These are phyloP conservation scores for Lizonia empirigonia DNA, from an alignment of 2,329 filamentous ascomycete species.

Conservation along the genomic window DNA sequence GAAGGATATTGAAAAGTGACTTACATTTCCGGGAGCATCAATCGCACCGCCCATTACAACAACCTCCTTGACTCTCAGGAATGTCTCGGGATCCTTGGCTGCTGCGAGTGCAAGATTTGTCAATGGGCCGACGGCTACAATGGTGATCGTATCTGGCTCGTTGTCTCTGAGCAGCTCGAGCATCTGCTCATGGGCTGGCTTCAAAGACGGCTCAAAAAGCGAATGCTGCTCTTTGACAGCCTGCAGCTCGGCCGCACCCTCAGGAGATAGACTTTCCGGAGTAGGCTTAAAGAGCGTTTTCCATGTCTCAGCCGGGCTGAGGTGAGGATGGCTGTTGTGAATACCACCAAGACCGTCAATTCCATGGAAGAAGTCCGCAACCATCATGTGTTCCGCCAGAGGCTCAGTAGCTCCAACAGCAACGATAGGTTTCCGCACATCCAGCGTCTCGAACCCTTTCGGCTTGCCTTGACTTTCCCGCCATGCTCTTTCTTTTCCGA, in stretches of 20 bases:
- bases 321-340: conserved; percentile 55
- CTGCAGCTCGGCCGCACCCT: conserved; percentile 44
- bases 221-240: conserved; percentile 49
- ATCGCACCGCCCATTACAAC: conserved; percentile 95
- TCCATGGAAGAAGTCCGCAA: conserved; percentile 72
- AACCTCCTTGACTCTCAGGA: conserved; percentile 86
- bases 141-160: conserved; percentile 82
- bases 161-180: conserved; percentile 83
- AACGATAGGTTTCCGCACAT: conserved; percentile 76
- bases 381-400: conserved; percentile 78
- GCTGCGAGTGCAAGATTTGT: conserved; percentile 94
- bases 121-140: conserved; percentile 86
- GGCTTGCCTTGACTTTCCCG: conserved; percentile 69
- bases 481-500: conserved; percentile 89
- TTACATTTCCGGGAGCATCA: conserved; percentile 74
- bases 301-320: conserved; percentile 56
- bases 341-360: conserved; percentile 57
- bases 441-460: conserved; percentile 75
- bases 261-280: conserved; percentile 37
- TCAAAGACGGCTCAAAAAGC: conserved; percentile 75
- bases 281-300: conserved; percentile 51
- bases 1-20: conserved; percentile 7
- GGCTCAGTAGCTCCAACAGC: conserved; percentile 87
- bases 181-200: conserved; percentile 81
- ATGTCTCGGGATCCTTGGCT: conserved; percentile 84